Base-by-base conservation (phyloP, 2,329 filamentous ascomycete genomes). In the Talaromyces atroroseus region DNA sequence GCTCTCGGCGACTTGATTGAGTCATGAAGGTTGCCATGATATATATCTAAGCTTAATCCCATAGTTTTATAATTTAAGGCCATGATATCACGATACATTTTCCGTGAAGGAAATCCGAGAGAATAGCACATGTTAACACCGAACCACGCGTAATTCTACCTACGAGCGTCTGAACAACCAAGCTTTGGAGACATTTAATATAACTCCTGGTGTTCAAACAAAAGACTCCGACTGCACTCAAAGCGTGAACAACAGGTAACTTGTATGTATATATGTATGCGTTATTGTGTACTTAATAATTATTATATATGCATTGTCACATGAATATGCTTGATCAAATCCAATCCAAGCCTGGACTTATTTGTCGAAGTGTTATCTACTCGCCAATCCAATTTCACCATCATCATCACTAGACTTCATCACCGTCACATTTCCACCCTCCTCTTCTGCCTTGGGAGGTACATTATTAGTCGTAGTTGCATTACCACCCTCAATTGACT, bases 1-100 rank as follows among this genome's bases (percentile, higher is more conserved):
- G 74, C 75, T 97, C 71, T 89, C 80, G 55, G 78, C 78, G 32
- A 60, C 46, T 49, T 54, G 20, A 54, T 34, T 21, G n/a, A 40
- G 3, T 16, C 12, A 40, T 16, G n/a, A 8, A 18, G 6, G 2
- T 40, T 40, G 34, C 4, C 5, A 38, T 38, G 11, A 14, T 38
- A 38, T 6, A n/a, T 12, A 12, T 4, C 5, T 12, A 16, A 16
- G 36, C n/a, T 40, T n/a, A 16, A 18, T 18, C 36, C 10, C 11
- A 12, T 36, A 11, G 11, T 12, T 8, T 4, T 32, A 32, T 32
- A 32, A 32, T 32, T 32, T 12, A 32, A 5, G 29, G 11, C 29
- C 29, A 12, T 32, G 29, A 32, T 32, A 32, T 32, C 8, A 32
- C 29, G 6, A 32, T 32, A 5, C 29, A 5, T 32, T 8, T 8